phyloP scores from a whole-genome alignment of 768 basidiomycete genomes.

The Rhizopogon sp. region DNA sequence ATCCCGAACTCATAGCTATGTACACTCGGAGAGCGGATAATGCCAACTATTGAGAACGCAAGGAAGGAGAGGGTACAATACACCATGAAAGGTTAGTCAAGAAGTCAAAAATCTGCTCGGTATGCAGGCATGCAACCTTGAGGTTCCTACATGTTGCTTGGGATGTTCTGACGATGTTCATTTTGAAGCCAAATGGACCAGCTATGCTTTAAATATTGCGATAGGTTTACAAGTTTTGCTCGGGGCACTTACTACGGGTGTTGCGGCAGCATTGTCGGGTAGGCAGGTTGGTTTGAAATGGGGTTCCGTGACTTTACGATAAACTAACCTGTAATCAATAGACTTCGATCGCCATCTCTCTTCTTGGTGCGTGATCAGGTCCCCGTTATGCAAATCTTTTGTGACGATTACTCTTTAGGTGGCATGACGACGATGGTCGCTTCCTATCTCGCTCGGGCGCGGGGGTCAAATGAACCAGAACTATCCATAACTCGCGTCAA shows the following conservation, averaged over 20 bases:
- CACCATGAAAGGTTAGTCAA: conserved; percentile 35
- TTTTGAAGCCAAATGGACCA: conserved; percentile 25
- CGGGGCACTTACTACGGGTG: conserved; percentile 62
- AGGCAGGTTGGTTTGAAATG: conserved; percentile 30
- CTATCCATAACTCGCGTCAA: conserved; percentile 49
- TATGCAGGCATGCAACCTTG: conserved; percentile 4
- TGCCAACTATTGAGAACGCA: conserved; percentile 49
- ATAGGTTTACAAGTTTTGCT: conserved; percentile 61
- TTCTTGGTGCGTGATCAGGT: conserved; percentile 29
- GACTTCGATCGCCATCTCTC: conserved; percentile 33
- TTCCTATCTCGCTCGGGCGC: conserved; percentile 65
- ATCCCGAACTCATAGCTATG: conserved; percentile 15
- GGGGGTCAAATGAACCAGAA: conserved; percentile 70
- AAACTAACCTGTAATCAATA: conserved; percentile 10
- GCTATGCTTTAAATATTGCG: conserved; percentile 38
- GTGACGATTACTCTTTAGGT: conserved; percentile 29
- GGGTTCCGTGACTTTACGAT: no score
- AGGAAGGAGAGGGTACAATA: conserved; percentile 41
- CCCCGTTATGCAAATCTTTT: background rate
- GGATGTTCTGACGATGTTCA: conserved; percentile 1
- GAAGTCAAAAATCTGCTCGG: conserved; percentile 2
- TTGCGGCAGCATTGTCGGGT: conserved; percentile 43
- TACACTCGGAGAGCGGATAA: conserved; percentile 48
- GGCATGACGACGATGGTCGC: conserved; percentile 66
- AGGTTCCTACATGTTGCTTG: background rate